Base-by-base conservation (phyloP, 31 red algal genomes). In the Porphyra umbilicalis region DNA sequence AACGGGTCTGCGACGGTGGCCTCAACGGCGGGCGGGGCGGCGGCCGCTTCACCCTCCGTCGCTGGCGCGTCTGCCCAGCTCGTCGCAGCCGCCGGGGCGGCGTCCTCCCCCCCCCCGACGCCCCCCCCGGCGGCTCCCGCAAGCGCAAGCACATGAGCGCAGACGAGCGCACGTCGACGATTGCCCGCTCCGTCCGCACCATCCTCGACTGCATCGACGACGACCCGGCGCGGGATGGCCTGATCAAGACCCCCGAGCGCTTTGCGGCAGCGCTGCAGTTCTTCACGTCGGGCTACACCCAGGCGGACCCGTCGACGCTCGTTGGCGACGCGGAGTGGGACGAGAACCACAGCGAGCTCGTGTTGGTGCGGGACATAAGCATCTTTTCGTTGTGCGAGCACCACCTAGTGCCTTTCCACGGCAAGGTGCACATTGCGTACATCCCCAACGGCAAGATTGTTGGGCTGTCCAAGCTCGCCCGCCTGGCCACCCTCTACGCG, bases 321-420 rank as follows among this genome's bases (percentile, higher is more conserved):
- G 44, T 97, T 39, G 86, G 89, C 84, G 88, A 85, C 79, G 91
- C 95, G 15, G 75, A 87, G 38, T 97, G 94, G 71, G 57, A 86
- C 35, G 95, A 93, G 75, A 88, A 82, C 39, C 85, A 88, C 57
- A 77, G 38, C 35, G 95, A 98, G 46, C 79, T 90, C 79, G 92
- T 98, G 75, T 76, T 95, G 14, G 42, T 94, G 36, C 88, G 88
- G 9, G 80, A 90, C 44, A 91, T 98, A 16, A 86, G 90, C 71
- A 83, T 98, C 34, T 93, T 81, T 76, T 98, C 96, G 38, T 77
- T 98, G 34, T 98, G 96, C 78, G 96, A 98, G 87, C 96, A 98
- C 78, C 96, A 98, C 80, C 35, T 98, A 40, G 92, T 98, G 34
- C 92, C 96, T 1, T 98, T 98, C 77, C 83, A 87, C 84, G 96